Conservation (phyloP, 192 early-diverging fungal genomes). For the Rhizophlyctis rosea region DNA sequence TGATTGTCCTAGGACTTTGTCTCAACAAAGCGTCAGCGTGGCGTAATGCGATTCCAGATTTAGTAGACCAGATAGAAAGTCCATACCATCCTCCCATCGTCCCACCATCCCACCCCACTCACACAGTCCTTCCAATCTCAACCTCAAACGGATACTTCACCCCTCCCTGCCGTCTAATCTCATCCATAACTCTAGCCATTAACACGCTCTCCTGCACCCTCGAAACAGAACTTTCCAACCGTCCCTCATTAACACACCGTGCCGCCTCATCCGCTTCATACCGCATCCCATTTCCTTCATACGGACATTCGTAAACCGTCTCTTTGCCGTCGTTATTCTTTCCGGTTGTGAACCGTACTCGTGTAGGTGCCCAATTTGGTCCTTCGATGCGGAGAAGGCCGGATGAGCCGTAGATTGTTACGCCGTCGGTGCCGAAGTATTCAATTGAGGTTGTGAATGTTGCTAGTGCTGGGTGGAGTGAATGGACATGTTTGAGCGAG, state of each 20-base stretch:
- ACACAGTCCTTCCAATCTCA: no score
- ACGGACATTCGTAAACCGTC: background rate
- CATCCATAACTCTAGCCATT: background rate
- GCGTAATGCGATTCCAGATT: no score
- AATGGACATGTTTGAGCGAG: no score
- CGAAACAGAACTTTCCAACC: background rate
- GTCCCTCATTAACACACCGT: background rate
- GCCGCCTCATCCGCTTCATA: background rate
- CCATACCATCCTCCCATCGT: no score
- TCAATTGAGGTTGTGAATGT: background rate
- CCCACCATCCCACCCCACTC: no score
- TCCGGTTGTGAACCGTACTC: background rate
- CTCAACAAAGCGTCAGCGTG: no score
- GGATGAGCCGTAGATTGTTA: background rate
- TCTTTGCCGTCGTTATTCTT: background rate
- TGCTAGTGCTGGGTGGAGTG: background rate
- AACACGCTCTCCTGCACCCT: background rate
- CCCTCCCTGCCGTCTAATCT: background rate
- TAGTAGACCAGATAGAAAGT: no score
- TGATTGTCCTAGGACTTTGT: no score
- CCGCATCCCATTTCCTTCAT: background rate
- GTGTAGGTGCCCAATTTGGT: background rate
- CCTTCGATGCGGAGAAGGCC: background rate
- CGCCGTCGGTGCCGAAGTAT: background rate
- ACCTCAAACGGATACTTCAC: background rate